These are phyloP conservation scores for Picea glauca DNA, from an alignment of 75 land plant genomes.

Conservation along the genomic window DNA sequence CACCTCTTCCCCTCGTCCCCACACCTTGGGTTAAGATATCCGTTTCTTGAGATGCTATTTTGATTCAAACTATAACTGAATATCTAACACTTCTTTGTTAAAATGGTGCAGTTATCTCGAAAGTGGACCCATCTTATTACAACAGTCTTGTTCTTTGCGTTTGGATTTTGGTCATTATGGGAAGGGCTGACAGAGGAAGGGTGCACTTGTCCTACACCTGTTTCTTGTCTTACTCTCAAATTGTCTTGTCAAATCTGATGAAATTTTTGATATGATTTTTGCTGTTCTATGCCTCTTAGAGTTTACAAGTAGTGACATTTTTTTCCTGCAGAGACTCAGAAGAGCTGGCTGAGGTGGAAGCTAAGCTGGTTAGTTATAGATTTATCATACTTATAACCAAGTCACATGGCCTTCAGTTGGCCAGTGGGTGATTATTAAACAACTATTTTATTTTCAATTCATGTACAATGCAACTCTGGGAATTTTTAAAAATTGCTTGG, in stretches of 20 bases:
- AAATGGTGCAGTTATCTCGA: conserved; percentile 63
- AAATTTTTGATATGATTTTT: not conserved
- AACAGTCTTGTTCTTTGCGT: conserved; percentile 80
- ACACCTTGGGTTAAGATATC: no score
- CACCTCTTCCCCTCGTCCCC: no score
- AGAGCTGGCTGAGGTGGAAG: conserved; percentile 93
- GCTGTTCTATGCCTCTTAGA: not conserved
- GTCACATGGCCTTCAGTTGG: not conserved
- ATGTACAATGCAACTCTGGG: not conserved
- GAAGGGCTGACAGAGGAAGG: conserved; percentile 73
- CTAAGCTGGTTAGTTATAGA: conserved; percentile 50
- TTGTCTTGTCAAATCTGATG: not conserved
- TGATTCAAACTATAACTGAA: not conserved
- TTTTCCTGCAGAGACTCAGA: conserved; percentile 55
- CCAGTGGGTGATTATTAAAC: not conserved
- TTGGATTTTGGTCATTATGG: conserved; percentile 91
- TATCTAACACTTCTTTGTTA: not conserved
- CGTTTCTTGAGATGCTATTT: not conserved
- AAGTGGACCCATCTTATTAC: conserved; percentile 82
- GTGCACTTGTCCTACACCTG: conserved; percentile 23
- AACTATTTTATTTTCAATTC: not conserved
- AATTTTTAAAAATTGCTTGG: not conserved
- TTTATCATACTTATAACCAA: not conserved
- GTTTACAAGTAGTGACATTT: not conserved
- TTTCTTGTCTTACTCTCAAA: not conserved